phyloP scores from a whole-genome alignment of 225 moss, liverwort and hornwort species.

The Marchantia polymorpha region DNA sequence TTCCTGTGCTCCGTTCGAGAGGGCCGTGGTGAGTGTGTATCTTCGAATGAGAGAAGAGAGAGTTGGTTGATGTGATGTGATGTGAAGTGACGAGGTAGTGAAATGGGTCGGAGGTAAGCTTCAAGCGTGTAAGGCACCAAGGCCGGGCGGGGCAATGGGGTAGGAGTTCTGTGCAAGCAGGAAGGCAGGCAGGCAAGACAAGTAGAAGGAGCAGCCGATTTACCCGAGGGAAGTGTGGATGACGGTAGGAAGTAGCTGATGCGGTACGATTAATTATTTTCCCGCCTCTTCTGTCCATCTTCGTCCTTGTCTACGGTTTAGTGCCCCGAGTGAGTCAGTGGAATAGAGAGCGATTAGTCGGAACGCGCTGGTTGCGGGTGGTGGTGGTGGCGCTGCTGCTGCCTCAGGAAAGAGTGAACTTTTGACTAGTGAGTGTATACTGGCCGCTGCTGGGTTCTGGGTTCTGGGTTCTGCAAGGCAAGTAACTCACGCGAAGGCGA shows the following conservation, averaged over 20 bases:
- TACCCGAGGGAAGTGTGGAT: background rate
- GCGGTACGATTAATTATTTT: background rate
- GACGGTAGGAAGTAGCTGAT: background rate
- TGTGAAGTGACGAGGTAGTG: background rate
- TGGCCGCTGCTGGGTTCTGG: background rate
- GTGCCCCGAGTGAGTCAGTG: background rate
- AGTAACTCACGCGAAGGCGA: background rate
- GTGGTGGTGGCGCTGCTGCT: no score
- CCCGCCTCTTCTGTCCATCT: conserved; percentile 8
- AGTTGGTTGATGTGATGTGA: background rate
- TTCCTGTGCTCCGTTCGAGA: background rate
- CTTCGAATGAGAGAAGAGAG: background rate
- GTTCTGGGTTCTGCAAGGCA: background rate
- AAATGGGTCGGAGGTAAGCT: background rate
- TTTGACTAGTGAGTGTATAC: background rate
- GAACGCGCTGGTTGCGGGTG: no score
- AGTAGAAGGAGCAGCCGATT: background rate
- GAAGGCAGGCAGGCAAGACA: background rate
- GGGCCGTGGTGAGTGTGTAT: background rate
- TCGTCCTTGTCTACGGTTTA: background rate
- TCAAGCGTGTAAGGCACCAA: background rate
- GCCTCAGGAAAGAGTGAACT: background rate
- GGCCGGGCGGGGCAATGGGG: background rate
- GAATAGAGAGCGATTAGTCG: background rate
- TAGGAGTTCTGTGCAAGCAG: background rate